These are phyloP conservation scores for Pneumocystis sp. DNA, from an alignment of 1,139 yeast species.

Conservation along the genomic window DNA sequence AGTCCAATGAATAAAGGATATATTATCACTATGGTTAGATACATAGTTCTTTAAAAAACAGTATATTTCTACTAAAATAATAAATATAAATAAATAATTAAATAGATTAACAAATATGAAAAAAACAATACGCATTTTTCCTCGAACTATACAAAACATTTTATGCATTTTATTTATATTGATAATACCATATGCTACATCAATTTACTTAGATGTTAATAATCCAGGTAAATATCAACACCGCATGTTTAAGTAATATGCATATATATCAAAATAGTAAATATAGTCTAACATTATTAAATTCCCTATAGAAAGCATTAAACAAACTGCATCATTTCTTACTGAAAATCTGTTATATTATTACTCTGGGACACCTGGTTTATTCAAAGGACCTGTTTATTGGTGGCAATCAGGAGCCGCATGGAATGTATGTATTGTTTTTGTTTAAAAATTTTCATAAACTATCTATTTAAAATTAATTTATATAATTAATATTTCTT, in stretches of 20 bases:
- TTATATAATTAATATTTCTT: neutral
- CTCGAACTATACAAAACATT: neutral
- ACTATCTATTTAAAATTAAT: neutral
- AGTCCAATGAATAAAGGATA: neutral
- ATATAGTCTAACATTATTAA: neutral
- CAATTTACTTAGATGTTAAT: neutral
- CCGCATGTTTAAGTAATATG: neutral
- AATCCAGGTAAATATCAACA: neutral
- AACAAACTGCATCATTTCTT: neutral
- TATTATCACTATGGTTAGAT: neutral
- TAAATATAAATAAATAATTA: neutral
- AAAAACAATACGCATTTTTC: neutral
- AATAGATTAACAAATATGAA: neutral
- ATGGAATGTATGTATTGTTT: constrained; percentile 26
- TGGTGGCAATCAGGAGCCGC: constrained; percentile 97
- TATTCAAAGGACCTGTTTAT: constrained; percentile 62
- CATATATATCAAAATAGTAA: neutral
- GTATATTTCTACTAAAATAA: neutral
- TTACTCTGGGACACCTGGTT: constrained; percentile 38
- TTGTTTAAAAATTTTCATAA: neutral
- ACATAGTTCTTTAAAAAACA: neutral
- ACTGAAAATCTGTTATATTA: neutral
- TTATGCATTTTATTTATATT: neutral
- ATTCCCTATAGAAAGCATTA: neutral
- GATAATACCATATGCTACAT: neutral